Evolutionary conservation across 1,284 basidiomycete genomes (phyloP), one percentile per base, ranked within the genome.

Genomic region (Stereum hirsutum): DNA sequence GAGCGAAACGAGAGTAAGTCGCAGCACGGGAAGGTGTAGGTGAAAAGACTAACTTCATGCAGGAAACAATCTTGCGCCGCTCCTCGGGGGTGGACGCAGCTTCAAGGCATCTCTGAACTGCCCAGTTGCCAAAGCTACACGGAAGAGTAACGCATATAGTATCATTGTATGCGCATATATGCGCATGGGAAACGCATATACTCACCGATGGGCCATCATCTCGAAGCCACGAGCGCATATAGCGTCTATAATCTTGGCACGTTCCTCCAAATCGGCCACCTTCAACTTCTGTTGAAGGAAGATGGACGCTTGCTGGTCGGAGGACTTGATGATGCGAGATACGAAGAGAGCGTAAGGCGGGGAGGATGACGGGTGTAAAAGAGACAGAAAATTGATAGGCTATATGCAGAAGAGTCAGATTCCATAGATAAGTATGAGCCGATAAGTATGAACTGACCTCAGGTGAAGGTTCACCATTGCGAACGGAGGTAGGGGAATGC

Each of bases 221-320:
- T 89, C 87, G 49, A 83, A 85, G 1, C 86, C 86, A 17, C 78
- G 74, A 28, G 76, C 70, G 46, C 84, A 87, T 46, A 89, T 89
- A 38, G 87, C 86, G 54, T 88, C 84, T 8, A 89, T 78, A 37
- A 89, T 89, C 59, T 86, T 87, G 6, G 69, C 72, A 2, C 87
- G 70, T 55, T 88, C 86, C 41, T 78, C 74, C n/a, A 69, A 51
- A 52, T 88, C 85, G 5, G 86, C 86, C 11, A 88, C 84, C 58
- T 89, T 89, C 49, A 89, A 71, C 57, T 89, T 89, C 58, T 89
- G 86, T 54, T 89, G 85, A 32, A 89, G 65, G 55, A 89, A 89
- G 38, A 89, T 89, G n/a, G 83, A 87, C 10, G 86, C 86, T 54
- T 89, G 86, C 54, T 89, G 86, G 55, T 89, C 87, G 5, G 85